A percentile compares a stretch with the other conserved stretches of the same genome.
Conservation (phyloP, 1,139 yeast species). For the Kodamaea alishanica region DNA sequence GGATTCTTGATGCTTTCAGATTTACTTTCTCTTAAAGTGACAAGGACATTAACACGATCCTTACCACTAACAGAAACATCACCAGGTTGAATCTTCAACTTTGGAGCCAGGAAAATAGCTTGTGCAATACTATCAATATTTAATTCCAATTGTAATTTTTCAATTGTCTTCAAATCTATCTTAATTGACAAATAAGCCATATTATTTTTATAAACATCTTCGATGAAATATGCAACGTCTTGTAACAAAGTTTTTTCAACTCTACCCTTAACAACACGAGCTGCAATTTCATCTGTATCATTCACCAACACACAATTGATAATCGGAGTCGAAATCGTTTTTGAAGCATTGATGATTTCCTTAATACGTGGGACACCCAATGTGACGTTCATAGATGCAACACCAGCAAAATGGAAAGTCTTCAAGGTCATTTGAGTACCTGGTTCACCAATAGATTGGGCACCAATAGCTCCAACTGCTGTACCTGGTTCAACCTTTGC, state of each 20-base stretch:
- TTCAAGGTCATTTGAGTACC: slow-evolving; percentile 99
- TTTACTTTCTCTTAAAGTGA: slow-evolving; percentile 53
- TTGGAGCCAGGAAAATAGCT: slow-evolving; percentile 83
- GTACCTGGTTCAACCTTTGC: slow-evolving; percentile 99
- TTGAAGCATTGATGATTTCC: slow-evolving; percentile 96
- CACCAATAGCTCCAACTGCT: slow-evolving; percentile 99
- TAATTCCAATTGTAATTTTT: slow-evolving; percentile 83
- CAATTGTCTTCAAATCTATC: slow-evolving; percentile 81
- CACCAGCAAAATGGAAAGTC: slow-evolving; percentile 99
- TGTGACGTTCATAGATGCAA: slow-evolving; percentile 97
- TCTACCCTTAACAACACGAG: slow-evolving; percentile 97
- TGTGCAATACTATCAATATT: slow-evolving; percentile 80
- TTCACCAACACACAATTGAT: slow-evolving; percentile 92
- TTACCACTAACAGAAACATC: slow-evolving; percentile 70
- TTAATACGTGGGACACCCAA: slow-evolving; percentile 99
- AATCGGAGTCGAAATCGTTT: slow-evolving; percentile 92
- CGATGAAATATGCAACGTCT: slow-evolving; percentile 85
- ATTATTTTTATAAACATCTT: slow-evolving; percentile 85
- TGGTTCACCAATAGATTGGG: slow-evolving; percentile 98
- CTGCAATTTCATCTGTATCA: slow-evolving; percentile 93
- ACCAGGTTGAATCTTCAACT: slow-evolving; percentile 71
- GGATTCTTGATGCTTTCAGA: slow-evolving; percentile 37
- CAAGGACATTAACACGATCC: slow-evolving; percentile 74
- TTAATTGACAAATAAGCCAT: slow-evolving; percentile 78
- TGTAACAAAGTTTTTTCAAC: slow-evolving; percentile 86